Conservation (phyloP, 2,329 filamentous ascomycete species). For the Aspergillus terreus region DNA sequence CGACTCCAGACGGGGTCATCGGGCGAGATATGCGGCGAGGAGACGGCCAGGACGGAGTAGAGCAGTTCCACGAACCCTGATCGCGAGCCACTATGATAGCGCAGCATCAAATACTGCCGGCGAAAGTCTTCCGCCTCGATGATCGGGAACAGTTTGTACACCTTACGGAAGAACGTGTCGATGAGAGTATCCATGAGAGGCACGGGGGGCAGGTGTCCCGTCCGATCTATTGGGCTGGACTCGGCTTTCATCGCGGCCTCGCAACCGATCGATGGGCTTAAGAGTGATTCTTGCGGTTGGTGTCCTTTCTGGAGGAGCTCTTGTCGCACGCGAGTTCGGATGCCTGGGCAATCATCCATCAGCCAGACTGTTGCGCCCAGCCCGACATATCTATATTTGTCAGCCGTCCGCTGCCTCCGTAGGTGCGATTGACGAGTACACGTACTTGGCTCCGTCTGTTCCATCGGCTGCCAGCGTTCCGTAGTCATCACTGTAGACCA, state of each 20-base stretch:
- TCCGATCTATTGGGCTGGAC: background rate
- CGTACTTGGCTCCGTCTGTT: background rate
- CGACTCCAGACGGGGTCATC: constrained; percentile 2
- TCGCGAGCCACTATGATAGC: background rate
- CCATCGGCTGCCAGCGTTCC: background rate
- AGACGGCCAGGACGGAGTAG: constrained; percentile 2
- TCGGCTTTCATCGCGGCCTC: background rate
- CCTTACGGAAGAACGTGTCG: constrained; percentile 6
- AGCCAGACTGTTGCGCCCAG: constrained; percentile 1
- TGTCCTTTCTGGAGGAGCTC: constrained; percentile 1
- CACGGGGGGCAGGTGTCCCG: background rate
- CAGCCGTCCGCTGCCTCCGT: background rate
- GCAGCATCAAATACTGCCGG: constrained; percentile 3
- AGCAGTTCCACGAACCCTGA: background rate
- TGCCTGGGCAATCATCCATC: constrained; percentile 2
- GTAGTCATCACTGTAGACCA: constrained; percentile 2
- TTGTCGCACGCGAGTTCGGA: background rate
- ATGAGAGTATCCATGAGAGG: constrained; percentile 6
- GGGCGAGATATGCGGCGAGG: constrained; percentile 1
- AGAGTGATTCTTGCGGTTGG: background rate
- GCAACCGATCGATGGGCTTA: background rate
- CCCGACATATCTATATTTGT: background rate
- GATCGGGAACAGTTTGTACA: constrained; percentile 6
- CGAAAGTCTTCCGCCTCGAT: constrained; percentile 8
- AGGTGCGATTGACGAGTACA: background rate